Conservation (phyloP, 2,329 filamentous ascomycete species). For the Fonsecaea nubica region DNA sequence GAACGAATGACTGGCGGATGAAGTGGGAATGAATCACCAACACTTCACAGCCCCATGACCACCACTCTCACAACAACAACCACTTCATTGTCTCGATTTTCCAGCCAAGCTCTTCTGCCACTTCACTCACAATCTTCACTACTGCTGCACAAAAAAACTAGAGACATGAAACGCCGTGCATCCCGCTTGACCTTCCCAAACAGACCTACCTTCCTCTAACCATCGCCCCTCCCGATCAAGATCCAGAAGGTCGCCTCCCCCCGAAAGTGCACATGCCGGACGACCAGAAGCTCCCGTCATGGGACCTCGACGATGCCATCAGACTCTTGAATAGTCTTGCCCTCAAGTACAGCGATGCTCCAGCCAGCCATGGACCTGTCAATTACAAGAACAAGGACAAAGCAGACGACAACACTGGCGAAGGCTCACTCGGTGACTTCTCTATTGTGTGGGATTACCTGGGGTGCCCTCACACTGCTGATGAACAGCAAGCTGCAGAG, state of each 20-base stretch:
- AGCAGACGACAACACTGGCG: conserved; percentile 25
- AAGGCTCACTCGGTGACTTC: conserved; percentile 52
- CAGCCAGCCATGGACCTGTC: background rate
- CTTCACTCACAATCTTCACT: background rate
- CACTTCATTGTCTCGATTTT: background rate
- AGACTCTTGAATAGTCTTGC: conserved; percentile 49
- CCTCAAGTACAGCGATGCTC: conserved; percentile 8
- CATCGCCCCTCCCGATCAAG: conserved; percentile 18
- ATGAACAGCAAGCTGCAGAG: conserved; percentile 20
- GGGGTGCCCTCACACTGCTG: conserved; percentile 18
- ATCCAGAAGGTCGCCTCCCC: conserved; percentile 13
- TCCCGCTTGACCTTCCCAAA: conserved; percentile 13
- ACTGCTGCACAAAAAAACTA: background rate
- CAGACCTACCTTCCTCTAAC: conserved; percentile 31
- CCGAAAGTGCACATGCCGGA: conserved; percentile 26
- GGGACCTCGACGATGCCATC: conserved; percentile 56
- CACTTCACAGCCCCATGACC: background rate
- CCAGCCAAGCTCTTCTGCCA: background rate
- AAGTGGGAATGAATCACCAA: background rate
- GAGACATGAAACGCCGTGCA: conserved; percentile 23
- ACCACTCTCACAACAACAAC: conserved; percentile 2
- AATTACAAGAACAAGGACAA: conserved; percentile 2
- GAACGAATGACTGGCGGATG: background rate
- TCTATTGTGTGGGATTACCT: conserved; percentile 51
- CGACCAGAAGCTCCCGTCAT: conserved; percentile 38